These are phyloP conservation scores for Candida glucosophila DNA, from an alignment of 1,139 yeast genomes.

Conservation along the genomic window DNA sequence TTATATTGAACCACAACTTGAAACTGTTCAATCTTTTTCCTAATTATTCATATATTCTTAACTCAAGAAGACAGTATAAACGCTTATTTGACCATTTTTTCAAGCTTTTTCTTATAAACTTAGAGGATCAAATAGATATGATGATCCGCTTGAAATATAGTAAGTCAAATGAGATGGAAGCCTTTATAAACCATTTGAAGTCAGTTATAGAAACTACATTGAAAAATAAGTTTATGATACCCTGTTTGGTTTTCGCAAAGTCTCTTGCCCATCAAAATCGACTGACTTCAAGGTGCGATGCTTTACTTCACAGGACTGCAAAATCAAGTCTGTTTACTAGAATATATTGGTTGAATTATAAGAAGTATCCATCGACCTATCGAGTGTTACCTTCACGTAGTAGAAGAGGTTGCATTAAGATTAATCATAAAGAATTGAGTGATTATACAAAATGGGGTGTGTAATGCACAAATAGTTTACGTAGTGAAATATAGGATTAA, in stretches of 20 bases:
- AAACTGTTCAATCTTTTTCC: constrained; percentile 30
- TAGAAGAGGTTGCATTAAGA: no score
- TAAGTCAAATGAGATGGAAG: constrained; percentile 16
- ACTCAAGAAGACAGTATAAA: constrained; percentile 17
- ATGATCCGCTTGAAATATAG: constrained; percentile 28
- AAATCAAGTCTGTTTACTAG: constrained; percentile 19
- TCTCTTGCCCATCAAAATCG: no score
- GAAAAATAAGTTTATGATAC: constrained; percentile 12
- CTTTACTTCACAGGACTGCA: constrained; percentile 22
- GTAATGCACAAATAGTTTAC: background rate
- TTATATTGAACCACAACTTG: constrained; percentile 18
- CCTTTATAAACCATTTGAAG: constrained; percentile 18
- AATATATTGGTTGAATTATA: constrained; percentile 17
- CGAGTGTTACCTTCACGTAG: no score
- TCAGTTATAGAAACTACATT: constrained; percentile 21
- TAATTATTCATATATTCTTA: constrained; percentile 21
- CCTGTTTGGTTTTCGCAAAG: constrained; percentile 3
- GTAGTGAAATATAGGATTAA: background rate
- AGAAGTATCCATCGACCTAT: no score
- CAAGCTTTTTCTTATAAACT: constrained; percentile 30
- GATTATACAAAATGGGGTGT: background rate
- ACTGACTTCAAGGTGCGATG: constrained; percentile 11
- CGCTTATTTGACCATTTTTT: constrained; percentile 24
- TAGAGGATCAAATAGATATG: constrained; percentile 32
- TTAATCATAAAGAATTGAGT: no score